Percentiles rank a stretch among this genome's conserved stretches.
Evolutionary conservation across 371 early-diverging fungal genomes (phyloP).

Genomic region (Coemansia sp.): DNA sequence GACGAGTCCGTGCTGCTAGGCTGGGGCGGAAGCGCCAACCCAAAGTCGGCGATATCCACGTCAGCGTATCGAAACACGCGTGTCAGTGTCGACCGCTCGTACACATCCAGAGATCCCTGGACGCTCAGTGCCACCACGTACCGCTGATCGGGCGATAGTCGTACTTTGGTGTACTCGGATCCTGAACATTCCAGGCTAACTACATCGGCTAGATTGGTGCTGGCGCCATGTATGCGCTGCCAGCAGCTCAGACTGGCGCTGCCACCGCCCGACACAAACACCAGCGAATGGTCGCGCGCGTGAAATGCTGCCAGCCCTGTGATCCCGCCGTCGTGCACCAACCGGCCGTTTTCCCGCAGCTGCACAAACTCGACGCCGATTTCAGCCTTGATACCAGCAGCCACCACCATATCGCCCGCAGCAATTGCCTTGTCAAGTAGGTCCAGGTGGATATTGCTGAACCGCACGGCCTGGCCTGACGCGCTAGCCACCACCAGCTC

Average conservation of each 20-base stretch:
- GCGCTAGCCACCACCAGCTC: conserved; percentile 38
- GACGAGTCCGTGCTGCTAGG: background rate
- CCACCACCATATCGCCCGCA: conserved; percentile 26
- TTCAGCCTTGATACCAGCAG: conserved; percentile 9
- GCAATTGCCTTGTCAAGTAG: conserved; percentile 28
- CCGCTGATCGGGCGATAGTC: conserved; percentile 21
- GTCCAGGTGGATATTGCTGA: conserved; percentile 18
- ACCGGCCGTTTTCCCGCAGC: conserved; percentile 1
- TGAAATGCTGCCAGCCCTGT: conserved; percentile 26
- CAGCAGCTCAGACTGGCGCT: conserved; percentile 36
- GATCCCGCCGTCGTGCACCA: conserved; percentile 13
- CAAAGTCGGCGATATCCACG: conserved; percentile 27
- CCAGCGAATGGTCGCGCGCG: conserved; percentile 1
- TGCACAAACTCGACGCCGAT: conserved; percentile 25
- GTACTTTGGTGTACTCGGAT: conserved; percentile 18
- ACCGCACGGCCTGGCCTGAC: conserved; percentile 28
- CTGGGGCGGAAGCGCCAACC: conserved; percentile 5
- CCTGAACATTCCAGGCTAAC: conserved; percentile 28
- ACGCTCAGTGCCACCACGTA: conserved; percentile 31
- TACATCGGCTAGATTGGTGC: conserved; percentile 21
- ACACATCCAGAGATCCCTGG: conserved; percentile 30
- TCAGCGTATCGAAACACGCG: conserved; percentile 36
- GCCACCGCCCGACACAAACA: conserved; percentile 30
- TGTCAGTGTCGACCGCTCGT: conserved; percentile 41
- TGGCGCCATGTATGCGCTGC: conserved; percentile 7